Conservation (phyloP, 192 early-diverging fungal genomes). For the Rhizophagus clarus region DNA sequence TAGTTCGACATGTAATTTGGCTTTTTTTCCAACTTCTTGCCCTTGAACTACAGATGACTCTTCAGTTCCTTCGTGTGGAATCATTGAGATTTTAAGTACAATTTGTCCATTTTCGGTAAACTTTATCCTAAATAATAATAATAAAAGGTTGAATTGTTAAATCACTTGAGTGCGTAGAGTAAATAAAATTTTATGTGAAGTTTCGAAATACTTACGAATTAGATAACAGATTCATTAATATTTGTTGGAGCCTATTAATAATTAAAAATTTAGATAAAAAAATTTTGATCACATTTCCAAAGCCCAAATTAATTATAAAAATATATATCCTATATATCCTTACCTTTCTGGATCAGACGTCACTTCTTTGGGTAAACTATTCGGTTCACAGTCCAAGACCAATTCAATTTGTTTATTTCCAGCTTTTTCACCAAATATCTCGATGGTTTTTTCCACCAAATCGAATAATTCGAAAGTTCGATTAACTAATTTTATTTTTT, state of each 20-base stretch:
- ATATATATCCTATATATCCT: conserved; percentile 16
- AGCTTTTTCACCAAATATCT: conserved; percentile 44
- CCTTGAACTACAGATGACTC: not conserved
- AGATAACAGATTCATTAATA: conserved; percentile 52
- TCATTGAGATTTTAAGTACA: conserved; percentile 21
- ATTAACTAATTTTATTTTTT: conserved; percentile 47
- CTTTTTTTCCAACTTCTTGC: conserved; percentile 22
- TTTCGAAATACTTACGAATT: conserved; percentile 40
- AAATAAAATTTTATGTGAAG: not conserved
- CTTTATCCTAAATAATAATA: conserved; percentile 36
- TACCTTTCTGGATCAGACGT: conserved; percentile 32
- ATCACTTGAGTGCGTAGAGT: not conserved
- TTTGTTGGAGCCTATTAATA: conserved; percentile 39
- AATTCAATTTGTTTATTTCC: conserved; percentile 43
- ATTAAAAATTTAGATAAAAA: not conserved
- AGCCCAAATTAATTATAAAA: not conserved
- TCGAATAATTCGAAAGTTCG: conserved; percentile 46
- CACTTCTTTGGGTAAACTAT: conserved; percentile 45
- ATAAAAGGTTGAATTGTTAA: not conserved
- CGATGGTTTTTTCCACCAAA: conserved; percentile 42
- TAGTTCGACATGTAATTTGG: conserved; percentile 56
- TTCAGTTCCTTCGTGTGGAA: not conserved
- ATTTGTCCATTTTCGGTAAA: conserved; percentile 50
- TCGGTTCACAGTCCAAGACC: conserved; percentile 44
- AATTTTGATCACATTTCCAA: not conserved